Evolutionary conservation across 805 yeast genomes (phyloP), one percentile per base, ranked within the genome.

Genomic region (Yarrowia porcina): DNA sequence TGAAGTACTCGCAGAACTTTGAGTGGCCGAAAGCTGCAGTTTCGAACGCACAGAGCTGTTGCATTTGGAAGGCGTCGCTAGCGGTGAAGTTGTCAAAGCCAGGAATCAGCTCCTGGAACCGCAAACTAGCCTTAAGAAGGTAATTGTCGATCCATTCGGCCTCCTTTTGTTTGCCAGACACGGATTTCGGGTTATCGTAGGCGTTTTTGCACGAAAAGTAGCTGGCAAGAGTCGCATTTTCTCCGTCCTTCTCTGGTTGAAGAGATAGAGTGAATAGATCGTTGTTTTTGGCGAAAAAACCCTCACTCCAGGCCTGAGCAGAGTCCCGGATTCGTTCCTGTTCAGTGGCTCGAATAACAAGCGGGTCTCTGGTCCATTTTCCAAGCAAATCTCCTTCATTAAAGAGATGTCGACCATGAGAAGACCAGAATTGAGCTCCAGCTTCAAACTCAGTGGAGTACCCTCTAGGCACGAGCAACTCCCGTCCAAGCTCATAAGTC

Each of bases 41-140:
- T 73, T 89, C 96, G 71, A 79, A 89, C 3, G 89, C 91, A 74
- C 96, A 89, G 74, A 84, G 80, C 12, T 79, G 76, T 68, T 87
- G 84, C 66, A 89, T 69, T 23, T 72, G 73, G 44, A 71, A 73
- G 25, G 85, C 81, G 68, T 89, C 93, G 36, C 72, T 69, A 1
- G 77, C 69, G 3, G 85, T 79, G 61, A 88, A 66, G 66, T 83
- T 75, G 20, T 66, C 69, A 66, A 77, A 75, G 2, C 84, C 87
- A 3, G 83, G 83, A 61, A 88, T 83, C 56, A 79, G 76, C 49
- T 72, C 71, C 68, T 81, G 81, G 56, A 88, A 75, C 68, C 96
- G 79, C n/a, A 71, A 71, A 7, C 86, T 80, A 28, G 89, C 89
- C 20, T 72, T 75, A 7, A 72, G 68, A 66, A 87, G 77, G 72